phyloP scores from a whole-genome alignment of 1,139 yeast genomes.

The Kurtzmaniella quercitrusa region DNA sequence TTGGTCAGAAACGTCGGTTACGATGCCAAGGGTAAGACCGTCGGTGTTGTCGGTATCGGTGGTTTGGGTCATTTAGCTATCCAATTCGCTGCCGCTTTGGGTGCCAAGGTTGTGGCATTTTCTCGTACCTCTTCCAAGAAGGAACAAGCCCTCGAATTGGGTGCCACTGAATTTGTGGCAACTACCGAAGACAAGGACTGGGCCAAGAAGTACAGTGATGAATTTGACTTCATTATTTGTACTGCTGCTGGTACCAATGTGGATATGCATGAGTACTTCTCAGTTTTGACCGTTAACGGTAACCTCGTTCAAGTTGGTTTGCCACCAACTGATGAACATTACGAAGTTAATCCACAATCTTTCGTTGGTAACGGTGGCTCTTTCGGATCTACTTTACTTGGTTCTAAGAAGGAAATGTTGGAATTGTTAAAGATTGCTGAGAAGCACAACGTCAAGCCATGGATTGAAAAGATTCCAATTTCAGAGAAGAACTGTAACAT shows the following conservation, averaged over 20 bases:
- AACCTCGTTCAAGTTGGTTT: slow-evolving; percentile 54
- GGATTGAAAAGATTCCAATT: slow-evolving; percentile 41
- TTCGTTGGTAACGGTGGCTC: slow-evolving; percentile 27
- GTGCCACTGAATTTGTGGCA: slow-evolving; percentile 38
- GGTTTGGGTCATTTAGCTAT: slow-evolving; percentile 44
- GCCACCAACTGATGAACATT: slow-evolving; percentile 31
- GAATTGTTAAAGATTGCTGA: slow-evolving; percentile 40
- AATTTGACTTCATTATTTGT: slow-evolving; percentile 46
- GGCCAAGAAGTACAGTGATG: slow-evolving; percentile 24
- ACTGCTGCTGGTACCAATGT: slow-evolving; percentile 43
- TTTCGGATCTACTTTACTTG: slow-evolving; percentile 33
- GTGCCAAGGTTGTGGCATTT: slow-evolving; percentile 39
- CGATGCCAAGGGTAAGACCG: slow-evolving; percentile 32
- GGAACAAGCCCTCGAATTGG: slow-evolving; percentile 32
- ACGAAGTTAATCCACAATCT: slow-evolving; percentile 24
- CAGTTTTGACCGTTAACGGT: slow-evolving; percentile 38
- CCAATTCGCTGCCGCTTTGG: slow-evolving; percentile 38
- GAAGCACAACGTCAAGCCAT: slow-evolving; percentile 35
- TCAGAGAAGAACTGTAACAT: slow-evolving; percentile 24
- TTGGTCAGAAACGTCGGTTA: slow-evolving; percentile 32
- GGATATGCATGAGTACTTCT: slow-evolving; percentile 26
- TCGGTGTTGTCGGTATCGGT: slow-evolving; percentile 47
- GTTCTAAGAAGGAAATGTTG: slow-evolving; percentile 33
- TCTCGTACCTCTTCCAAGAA: slow-evolving; percentile 35
- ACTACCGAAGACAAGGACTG: slow-evolving; percentile 35